Conservation (phyloP, 371 early-diverging fungal species). For the Blyttiomyces sp. region DNA sequence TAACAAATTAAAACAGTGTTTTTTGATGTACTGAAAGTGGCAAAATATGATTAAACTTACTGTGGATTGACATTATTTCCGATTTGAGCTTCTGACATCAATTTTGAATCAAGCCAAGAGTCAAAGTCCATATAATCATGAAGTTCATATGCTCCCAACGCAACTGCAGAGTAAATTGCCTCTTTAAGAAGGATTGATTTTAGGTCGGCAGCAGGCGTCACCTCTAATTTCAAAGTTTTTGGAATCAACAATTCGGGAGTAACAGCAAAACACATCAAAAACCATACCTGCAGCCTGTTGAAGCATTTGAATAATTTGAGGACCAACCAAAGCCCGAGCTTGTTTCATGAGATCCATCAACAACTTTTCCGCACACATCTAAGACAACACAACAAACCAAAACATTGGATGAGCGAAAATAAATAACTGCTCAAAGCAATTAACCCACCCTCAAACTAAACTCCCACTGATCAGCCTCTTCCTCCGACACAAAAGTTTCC, state of each 20-base stretch:
- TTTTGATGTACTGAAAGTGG: no score
- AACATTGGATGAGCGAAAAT: not conserved
- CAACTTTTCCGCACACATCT: slow-evolving; percentile 83
- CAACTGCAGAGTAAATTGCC: slow-evolving; percentile 78
- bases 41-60: not conserved
- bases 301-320: slow-evolving; percentile 61
- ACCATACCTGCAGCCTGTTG: slow-evolving; percentile 56
- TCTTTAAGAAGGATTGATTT: slow-evolving; percentile 70
- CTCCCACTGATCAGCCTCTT: slow-evolving; percentile 85
- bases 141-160: slow-evolving; percentile 78
- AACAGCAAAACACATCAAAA: no score
- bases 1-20: no score
- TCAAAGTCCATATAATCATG: slow-evolving; percentile 82
- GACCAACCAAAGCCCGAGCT: slow-evolving; percentile 59
- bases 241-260: no score
- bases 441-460: slow-evolving; percentile 64
- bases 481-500: slow-evolving; percentile 76
- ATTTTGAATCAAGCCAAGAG: slow-evolving; percentile 59
- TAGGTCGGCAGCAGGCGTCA: slow-evolving; percentile 34
- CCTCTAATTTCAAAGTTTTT: not conserved
- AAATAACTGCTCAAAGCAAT: not conserved
- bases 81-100: slow-evolving; percentile 40
- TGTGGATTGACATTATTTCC: not conserved
- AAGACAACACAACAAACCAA: not conserved
- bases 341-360: slow-evolving; percentile 73